Evolutionary conservation across 805 yeast species (phyloP), one percentile per base, ranked within the genome.

Genomic region (Jamesozyma spencerorum): DNA sequence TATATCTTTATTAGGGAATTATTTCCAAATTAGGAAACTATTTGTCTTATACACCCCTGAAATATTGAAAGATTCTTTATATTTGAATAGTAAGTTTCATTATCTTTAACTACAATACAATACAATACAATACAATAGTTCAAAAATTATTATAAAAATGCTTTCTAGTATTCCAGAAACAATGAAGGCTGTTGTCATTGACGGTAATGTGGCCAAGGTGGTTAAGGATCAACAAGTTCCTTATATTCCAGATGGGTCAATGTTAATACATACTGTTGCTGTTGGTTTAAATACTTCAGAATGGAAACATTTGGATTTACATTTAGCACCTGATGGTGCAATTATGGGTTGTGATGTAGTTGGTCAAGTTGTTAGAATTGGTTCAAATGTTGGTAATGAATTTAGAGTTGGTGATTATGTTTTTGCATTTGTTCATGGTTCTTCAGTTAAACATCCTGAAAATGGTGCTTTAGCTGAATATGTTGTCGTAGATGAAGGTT

Each of bases 201-300:
- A 63, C 20, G 69, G 66, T 30, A 48, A 49, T 22, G 48, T 50
- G 4, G 64, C 62, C 1, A 54, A 49, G 12, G 47, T 54, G 5
- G 45, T 58, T 37, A 57, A 54, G 8, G 47, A 51, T 11, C 53
- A 63, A 13, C 58, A 64, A 8, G 50, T 63, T 2, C 69, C 70
- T 18, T 52, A 47, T 19, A 58, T 71, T 19, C 64, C 70, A 43
- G 58, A 52, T 11, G 52, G 49, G 5, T 47, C 27, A 14, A 50
- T 79, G 11, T 58, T 79, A n/a, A 59, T 81, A 40, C 69, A 73
- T 53, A 66, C 74, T 2, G 53, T 59, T n/a, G 75, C 82, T 5
- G 71, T 60, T 37, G 85, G 81, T 2, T 66, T 69, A 20, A 81
- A 81, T 52, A 86, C 87, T 31, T 73, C 81, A 11, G 88, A 81